Evolutionary conservation across 148 eudicot species (phyloP), one percentile per base, ranked within the genome.

Genomic region (Persicaria maculosa): DNA sequence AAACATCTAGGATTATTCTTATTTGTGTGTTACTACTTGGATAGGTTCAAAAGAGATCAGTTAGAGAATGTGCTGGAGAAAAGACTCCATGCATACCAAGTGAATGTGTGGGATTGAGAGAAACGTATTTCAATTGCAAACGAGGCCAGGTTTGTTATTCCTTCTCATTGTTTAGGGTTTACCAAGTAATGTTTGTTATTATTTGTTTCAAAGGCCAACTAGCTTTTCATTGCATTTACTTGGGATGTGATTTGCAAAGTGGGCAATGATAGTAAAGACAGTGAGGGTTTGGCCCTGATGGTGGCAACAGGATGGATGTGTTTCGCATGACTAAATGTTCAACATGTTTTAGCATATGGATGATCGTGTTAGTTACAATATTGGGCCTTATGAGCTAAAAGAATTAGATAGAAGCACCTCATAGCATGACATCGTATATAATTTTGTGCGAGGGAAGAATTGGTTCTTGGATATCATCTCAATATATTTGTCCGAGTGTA

Each of bases 121-220:
- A 93, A 86, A 93, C 98, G 55, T 93, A 84, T 76, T 93, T 89
- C 83, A 93, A 93, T 77, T 91, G 98, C 91, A 93, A 93, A 84
- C 89, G 94, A 86, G 98, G 97, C 67, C 98, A 93, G 92, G 98
- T 75, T 80, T 74, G 83, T 69, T 68, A 22, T 74, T 75, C 31
- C 74, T 74, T 20, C 50, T 50, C 4, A 36, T 65, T 1, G 14
- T 10, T 2, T 25, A 9, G 31, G 25, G 68, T 14, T 62, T 22
- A 36, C 44, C 7, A 11, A 62, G 68, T 47, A 11, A 62, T 74
- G 10, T 19, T 22, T 15, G 45, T 74, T 71, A 15, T 74, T 71
- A 15, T 61, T 44, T 48, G 6, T 40, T 53, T 20, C 20, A 8
- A 48, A 22, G 55, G 43, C 14, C 3, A 12, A 9, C 15, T 2